Evolutionary conservation across 805 yeast species (phyloP), one percentile per base, ranked within the genome.

Genomic region (Vanderwaltozyma polyspora): DNA sequence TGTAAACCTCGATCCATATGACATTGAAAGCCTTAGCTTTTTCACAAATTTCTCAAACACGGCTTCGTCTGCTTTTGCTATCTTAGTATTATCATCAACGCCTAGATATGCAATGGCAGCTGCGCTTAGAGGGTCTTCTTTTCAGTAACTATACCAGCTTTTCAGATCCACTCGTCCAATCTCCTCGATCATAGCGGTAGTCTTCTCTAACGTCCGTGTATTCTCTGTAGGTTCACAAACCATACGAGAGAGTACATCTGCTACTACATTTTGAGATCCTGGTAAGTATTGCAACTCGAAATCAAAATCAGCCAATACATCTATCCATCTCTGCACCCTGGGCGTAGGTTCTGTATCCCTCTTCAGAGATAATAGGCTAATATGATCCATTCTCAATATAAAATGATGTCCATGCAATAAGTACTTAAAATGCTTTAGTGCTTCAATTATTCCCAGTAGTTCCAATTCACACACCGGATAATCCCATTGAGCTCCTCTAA

Each of bases 401-500:
- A 42, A 40, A 3, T 28, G 30, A 6, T 19, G 16, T 11, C 40
- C 44, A 31, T 42, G 41, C 7, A 42, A 17, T 19, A 36, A 4
- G n/a, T 42, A 44, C 3, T 28, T 18, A 25, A 42, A 38, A 18
- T 42, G 43, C 10, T 34, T 23, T n/a, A 43, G 28, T 5, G 43
- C 46, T 27, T 32, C 29, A 6, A 35, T 32, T 9, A 41, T 41
- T 11, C 31, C 42, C 3, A 45, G 17, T 3, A 43, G 25, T 33
- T 39, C 46, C 7, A 41, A 24, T 31, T 45, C 44, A 9, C 46
- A 40, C 3, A 38, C 35, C 2, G 28, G 41, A 18, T 39, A 38
- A 21, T 39, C 30, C 19, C 30, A 31, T 28, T 44, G 42, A 12
- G 12, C 79, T 78, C 24, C 44, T 36, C 26, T 61, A 58, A 16